Evolutionary conservation across 148 eudicot species (phyloP), one percentile per base, ranked within the genome.

Genomic region (Diospyros lotus): DNA sequence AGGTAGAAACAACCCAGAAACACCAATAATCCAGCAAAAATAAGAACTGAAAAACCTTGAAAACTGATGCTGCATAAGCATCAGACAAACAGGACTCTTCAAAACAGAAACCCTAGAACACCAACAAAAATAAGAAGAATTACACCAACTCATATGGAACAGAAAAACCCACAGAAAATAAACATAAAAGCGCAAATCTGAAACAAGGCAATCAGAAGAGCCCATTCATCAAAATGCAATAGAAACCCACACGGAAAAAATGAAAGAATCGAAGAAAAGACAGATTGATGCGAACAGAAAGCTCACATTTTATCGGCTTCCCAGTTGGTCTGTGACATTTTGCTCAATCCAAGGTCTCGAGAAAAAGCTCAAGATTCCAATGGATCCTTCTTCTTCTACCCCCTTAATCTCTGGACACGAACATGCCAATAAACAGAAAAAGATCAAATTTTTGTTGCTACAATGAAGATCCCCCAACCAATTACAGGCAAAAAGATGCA

Each of bases 281-380:
- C 4, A 6, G 46, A 13, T 48, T 8, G 66, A 71, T 55, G 48
- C 12, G 9, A 17, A 59, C 60, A 48, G 38, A 17, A 75, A 77
- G 44, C 93, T 87, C 75, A 88, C 97, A 92, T 92, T 87, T 92
- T 92, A 79, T 90, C 97, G 76, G 97, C 97, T 84, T 92, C 94
- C 97, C 97, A 92, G 73, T 90, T 90, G 58, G 92, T 92, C 75
- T 92, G 97, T 75, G 94, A 87, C 97, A 92, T 92, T 42, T 66
- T 82, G 59, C 14, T 40, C 53, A 77, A 60, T 54, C 80, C 9
- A 73, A 59, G 62, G 65, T 28, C 50, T 45, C 69, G 41, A 13
- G 43, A 7, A 52, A 46, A 45, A 69, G 58, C 54, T 58, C 63
- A 39, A 55, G n/a, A 69, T 53, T 42, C 44, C 51, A 71, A 51